phyloP scores from a whole-genome alignment of 495 filamentous ascomycete genomes.

The Xylaria longipes region DNA sequence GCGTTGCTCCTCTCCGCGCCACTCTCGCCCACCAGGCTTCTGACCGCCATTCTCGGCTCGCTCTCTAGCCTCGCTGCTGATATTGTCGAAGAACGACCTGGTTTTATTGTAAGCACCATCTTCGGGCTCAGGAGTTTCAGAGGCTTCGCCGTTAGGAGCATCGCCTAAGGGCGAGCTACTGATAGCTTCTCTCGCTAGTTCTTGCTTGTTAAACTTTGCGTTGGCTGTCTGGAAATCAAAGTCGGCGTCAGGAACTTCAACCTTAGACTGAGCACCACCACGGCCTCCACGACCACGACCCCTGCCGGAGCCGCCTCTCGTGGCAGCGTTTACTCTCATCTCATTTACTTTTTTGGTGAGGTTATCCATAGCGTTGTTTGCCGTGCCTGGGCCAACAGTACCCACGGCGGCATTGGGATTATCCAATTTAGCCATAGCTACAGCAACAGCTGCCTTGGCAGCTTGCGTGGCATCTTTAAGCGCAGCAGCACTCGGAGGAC shows the following conservation, averaged over 20 bases:
- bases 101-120: constrained; percentile 78
- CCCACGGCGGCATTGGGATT: constrained; percentile 48
- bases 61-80: constrained; percentile 90
- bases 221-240: constrained; percentile 95
- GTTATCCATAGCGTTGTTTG: constrained; percentile 66
- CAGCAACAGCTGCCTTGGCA: constrained; percentile 84
- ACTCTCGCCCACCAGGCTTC: constrained; percentile 83
- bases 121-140: constrained; percentile 42
- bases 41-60: constrained; percentile 72
- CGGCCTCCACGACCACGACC: constrained; percentile 62
- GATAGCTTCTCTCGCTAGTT: constrained; percentile 89
- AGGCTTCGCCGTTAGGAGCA: constrained; percentile 46
- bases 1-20: constrained; percentile 89
- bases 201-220: constrained; percentile 98
- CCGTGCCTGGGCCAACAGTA: constrained; percentile 46
- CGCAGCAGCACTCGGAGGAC: constrained; percentile 40
- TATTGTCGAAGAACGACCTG: constrained; percentile 95
- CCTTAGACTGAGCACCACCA: constrained; percentile 66
- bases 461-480: constrained; percentile 78
- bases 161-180: constrained; percentile 75
- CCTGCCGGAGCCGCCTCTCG: constrained; percentile 47
- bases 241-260: constrained; percentile 87
- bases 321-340: constrained; percentile 71
- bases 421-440: constrained; percentile 82
- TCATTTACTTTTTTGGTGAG: constrained; percentile 85